Conservation (phyloP, 2,329 filamentous ascomycete species). For the Macrophomina tecta region DNA sequence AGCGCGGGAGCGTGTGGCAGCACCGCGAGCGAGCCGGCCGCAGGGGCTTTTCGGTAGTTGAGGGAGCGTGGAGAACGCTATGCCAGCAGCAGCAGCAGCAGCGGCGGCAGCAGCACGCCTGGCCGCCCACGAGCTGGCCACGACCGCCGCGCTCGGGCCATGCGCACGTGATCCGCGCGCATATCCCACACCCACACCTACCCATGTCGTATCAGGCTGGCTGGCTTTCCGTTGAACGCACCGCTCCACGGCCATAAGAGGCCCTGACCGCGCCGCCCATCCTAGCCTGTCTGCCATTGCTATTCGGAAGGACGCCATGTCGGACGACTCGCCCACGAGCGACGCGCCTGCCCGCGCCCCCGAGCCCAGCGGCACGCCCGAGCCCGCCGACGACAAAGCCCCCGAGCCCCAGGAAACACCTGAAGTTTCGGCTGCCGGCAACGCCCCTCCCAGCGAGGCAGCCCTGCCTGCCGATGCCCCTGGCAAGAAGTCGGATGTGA, state of each 20-base stretch:
- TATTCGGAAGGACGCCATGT: constrained; percentile 16
- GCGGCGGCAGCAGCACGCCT: no score
- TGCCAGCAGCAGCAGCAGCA: no score
- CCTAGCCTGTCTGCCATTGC: constrained; percentile 12
- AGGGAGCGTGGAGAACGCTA: no score
- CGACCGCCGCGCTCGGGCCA: neutral
- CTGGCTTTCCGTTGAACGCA: neutral
- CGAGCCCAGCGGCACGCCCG: neutral
- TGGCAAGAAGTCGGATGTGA: constrained; percentile 3
- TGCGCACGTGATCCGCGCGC: neutral
- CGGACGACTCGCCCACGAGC: neutral
- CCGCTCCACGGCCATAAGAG: neutral
- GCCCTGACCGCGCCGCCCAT: constrained; percentile 4
- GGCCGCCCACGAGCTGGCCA: neutral
- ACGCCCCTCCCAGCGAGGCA: neutral
- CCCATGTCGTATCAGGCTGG: constrained; percentile 20
- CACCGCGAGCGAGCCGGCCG: no score
- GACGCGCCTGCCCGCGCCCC: neutral
- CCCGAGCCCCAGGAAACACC: constrained; percentile 14
- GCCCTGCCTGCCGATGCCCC: constrained; percentile 1
- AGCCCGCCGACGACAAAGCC: neutral
- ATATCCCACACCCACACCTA: neutral
- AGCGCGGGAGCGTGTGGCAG: no score
- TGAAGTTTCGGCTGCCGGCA: constrained; percentile 19
- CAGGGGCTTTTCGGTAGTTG: no score